Evolutionary conservation across 164 flowering plant species (phyloP).

Genomic region (Magnolia changhungtana): DNA sequence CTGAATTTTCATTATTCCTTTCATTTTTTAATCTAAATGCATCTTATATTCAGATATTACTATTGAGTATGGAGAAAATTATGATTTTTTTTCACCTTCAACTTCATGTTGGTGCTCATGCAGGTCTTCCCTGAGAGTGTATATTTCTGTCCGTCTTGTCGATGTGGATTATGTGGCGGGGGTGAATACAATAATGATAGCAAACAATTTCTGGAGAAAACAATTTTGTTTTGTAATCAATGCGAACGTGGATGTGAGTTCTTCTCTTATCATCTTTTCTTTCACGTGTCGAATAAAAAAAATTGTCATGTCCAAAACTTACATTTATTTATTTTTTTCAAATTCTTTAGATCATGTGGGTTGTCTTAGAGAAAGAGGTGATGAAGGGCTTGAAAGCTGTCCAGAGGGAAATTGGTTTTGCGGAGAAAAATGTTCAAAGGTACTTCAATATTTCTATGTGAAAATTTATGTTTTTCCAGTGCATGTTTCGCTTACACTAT

Average conservation of each 20-base stretch:
- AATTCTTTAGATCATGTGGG: slow-evolving; percentile 56
- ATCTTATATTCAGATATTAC: background rate
- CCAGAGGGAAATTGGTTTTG: slow-evolving; percentile 63
- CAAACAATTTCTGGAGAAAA: slow-evolving; percentile 18
- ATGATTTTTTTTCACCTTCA: background rate
- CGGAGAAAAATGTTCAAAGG: slow-evolving; percentile 61
- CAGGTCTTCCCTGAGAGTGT: slow-evolving; percentile 75
- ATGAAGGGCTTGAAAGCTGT: slow-evolving; percentile 8
- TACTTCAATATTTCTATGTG: slow-evolving; percentile 15
- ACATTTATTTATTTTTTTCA: background rate
- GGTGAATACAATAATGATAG: slow-evolving; percentile 19
- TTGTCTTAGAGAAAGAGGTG: slow-evolving; percentile 40
- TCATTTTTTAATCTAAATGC: background rate
- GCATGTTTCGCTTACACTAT: background rate
- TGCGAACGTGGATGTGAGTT: slow-evolving; percentile 72
- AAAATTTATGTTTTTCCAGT: background rate
- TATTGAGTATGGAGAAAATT: too few relatives aligned
- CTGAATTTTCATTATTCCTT: background rate
- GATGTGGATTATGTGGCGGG: slow-evolving; percentile 60
- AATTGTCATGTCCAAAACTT: background rate
- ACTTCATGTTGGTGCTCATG: background rate
- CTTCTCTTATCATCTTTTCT: background rate
- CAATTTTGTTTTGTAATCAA: slow-evolving; percentile 50
- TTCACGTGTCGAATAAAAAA: background rate
- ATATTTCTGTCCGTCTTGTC: slow-evolving; percentile 87